A percentile compares a stretch with the other conserved stretches of the same genome.
phyloP scores from a whole-genome alignment of 164 flowering plant species.

The Stephania cephalantha region DNA sequence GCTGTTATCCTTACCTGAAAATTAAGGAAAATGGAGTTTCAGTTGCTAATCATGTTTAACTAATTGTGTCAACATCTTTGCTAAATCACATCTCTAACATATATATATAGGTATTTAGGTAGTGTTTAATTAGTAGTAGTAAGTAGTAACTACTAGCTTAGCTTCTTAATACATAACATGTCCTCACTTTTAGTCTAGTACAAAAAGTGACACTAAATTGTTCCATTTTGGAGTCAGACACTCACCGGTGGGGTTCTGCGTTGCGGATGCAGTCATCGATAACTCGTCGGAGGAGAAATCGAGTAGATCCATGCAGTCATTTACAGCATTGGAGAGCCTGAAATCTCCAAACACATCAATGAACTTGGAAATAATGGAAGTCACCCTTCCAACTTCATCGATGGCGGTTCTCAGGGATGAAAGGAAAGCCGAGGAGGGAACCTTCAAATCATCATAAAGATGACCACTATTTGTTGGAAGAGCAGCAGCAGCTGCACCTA shows the following conservation, averaged over 20 bases:
- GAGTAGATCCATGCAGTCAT: constrained; percentile 80
- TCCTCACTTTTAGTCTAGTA: background rate
- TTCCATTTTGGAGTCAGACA: background rate
- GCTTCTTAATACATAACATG: background rate
- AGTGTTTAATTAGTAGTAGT: background rate
- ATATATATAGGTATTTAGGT: background rate
- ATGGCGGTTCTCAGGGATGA: constrained; percentile 34
- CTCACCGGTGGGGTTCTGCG: constrained; percentile 19
- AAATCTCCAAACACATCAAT: constrained; percentile 28
- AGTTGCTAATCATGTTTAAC: too few species aligned
- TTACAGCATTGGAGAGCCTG: constrained; percentile 53
- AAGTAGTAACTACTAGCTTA: too few species aligned
- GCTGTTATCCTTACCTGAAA: constrained; percentile 44
- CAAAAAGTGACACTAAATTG: background rate
- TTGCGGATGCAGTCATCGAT: constrained; percentile 43
- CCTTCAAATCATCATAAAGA: constrained; percentile 30
- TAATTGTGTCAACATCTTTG: background rate
- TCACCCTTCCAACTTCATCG: constrained; percentile 27
- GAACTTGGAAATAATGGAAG: constrained; percentile 39
- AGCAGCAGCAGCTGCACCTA: constrained; percentile 4
- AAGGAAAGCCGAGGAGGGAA: constrained; percentile 35
- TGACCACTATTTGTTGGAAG: background rate
- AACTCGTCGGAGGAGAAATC: constrained; percentile 65
- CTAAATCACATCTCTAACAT: too few species aligned
- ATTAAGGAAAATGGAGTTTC: background rate